Evolutionary conservation across 768 basidiomycete genomes (phyloP).

Genomic region (Termitomyces sp.): DNA sequence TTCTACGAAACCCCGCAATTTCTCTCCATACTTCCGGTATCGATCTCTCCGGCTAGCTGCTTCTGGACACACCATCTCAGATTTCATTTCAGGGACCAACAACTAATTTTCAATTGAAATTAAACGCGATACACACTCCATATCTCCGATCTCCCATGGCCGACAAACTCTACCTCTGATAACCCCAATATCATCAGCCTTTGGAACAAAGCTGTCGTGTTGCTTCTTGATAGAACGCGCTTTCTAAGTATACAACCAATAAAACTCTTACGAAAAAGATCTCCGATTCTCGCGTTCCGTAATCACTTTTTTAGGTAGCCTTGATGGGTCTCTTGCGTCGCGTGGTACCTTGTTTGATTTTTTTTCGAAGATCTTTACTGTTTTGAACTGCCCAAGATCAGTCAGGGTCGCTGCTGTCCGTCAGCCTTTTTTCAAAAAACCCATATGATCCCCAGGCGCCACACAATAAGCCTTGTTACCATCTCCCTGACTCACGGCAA

Average conservation of each 20-base stretch:
- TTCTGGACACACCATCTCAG: constrained; percentile 4
- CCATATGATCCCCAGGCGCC: constrained; percentile 2
- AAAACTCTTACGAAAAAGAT: neutral
- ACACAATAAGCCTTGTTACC: constrained; percentile 5
- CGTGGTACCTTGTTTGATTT: constrained; percentile 1
- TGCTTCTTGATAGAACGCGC: neutral
- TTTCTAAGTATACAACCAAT: neutral
- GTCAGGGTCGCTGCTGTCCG: neutral
- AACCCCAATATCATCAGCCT: neutral
- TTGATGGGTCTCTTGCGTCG: neutral
- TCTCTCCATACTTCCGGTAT: constrained; percentile 5
- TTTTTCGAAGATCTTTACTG: neutral
- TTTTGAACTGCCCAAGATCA: neutral
- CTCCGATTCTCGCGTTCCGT: constrained; percentile 1
- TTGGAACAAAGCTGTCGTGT: constrained; percentile 3
- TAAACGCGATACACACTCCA: constrained; percentile 2
- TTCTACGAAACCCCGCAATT: neutral
- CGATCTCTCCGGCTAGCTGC: constrained; percentile 2
- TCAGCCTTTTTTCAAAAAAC: no score
- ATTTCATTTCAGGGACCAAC: constrained; percentile 9
- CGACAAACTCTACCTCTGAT: constrained; percentile 6
- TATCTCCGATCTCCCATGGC: constrained; percentile 1
- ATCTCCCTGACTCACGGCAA: neutral
- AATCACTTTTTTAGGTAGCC: neutral
- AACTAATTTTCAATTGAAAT: neutral